Conservation (phyloP, 768 basidiomycete species). For the Trametes elegans region DNA sequence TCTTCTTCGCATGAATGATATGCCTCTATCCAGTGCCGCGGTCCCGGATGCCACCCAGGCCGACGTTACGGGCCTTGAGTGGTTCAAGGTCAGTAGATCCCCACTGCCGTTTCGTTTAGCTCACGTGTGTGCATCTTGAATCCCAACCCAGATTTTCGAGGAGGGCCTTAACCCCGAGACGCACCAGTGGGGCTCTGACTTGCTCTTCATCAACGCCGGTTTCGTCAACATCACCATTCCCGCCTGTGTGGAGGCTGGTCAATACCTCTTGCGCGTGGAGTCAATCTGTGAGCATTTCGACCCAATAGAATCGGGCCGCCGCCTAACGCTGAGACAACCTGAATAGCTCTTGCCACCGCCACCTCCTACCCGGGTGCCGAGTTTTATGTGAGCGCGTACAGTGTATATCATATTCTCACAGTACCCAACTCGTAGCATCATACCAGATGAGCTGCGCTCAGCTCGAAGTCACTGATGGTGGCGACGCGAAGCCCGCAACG, state of each 20-base stretch:
- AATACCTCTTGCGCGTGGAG: slow-evolving; percentile 50
- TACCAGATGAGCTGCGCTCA: slow-evolving; percentile 38
- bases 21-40: slow-evolving; percentile 36
- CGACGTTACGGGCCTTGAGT: slow-evolving; percentile 44
- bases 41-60: slow-evolving; percentile 44
- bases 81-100: slow-evolving; percentile 47
- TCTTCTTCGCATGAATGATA: background rate
- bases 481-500: slow-evolving; percentile 28
- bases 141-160: slow-evolving; percentile 39
- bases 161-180: slow-evolving; percentile 36
- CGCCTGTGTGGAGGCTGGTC: slow-evolving; percentile 42
- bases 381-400: slow-evolving; percentile 40
- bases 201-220: slow-evolving; percentile 45
- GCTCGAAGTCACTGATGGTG: slow-evolving; percentile 34
- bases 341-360: slow-evolving; percentile 44
- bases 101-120: too few relatives aligned
- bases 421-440: background rate
- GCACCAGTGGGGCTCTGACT: slow-evolving; percentile 46
- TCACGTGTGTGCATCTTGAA: background rate
- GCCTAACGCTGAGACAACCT: background rate
- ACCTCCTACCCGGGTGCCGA: slow-evolving; percentile 51
- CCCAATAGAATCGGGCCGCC: background rate
- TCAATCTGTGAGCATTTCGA: slow-evolving; percentile 41
- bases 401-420: background rate
- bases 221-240: slow-evolving; percentile 48